Evolutionary conservation across 495 filamentous ascomycete species (phyloP).

Genomic region (Neurospora discreta): DNA sequence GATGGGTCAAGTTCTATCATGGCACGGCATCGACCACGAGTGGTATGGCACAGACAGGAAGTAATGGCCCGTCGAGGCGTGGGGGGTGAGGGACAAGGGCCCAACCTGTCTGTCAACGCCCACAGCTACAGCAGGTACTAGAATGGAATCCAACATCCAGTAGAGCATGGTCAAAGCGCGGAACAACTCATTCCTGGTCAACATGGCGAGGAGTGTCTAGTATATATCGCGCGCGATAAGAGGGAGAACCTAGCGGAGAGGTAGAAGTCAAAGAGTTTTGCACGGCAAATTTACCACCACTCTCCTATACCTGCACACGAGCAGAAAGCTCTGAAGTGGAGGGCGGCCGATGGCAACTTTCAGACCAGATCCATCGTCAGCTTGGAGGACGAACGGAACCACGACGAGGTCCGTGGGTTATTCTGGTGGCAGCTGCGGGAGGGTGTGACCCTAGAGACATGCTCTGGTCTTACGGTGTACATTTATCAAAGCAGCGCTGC

Average conservation of each 20-base stretch:
- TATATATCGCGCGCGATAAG: neutral
- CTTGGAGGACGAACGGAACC: neutral
- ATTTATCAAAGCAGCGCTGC: neutral
- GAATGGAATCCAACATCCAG: neutral
- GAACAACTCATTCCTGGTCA: neutral
- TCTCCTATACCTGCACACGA: neutral
- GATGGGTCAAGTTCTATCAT: constrained; percentile 80
- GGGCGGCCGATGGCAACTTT: neutral
- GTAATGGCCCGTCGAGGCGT: constrained; percentile 4
- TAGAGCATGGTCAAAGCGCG: neutral
- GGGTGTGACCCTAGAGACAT: neutral
- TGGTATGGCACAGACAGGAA: neutral
- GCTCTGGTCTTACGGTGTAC: neutral
- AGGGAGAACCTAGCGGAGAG: neutral
- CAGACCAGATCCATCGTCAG: neutral
- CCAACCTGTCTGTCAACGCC: neutral
- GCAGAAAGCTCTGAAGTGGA: neutral
- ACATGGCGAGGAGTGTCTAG: neutral
- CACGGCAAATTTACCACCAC: neutral
- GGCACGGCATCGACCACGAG: constrained; percentile 44
- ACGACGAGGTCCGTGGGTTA: neutral
- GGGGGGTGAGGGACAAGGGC: constrained; percentile 4
- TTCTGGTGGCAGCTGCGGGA: neutral
- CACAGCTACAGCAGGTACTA: neutral
- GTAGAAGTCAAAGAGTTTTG: neutral